Percentiles rank a stretch among this genome's conserved stretches.
Evolutionary conservation across 352 stramenopile species (phyloP).

Genomic region (Aphanomyces stellatus): DNA sequence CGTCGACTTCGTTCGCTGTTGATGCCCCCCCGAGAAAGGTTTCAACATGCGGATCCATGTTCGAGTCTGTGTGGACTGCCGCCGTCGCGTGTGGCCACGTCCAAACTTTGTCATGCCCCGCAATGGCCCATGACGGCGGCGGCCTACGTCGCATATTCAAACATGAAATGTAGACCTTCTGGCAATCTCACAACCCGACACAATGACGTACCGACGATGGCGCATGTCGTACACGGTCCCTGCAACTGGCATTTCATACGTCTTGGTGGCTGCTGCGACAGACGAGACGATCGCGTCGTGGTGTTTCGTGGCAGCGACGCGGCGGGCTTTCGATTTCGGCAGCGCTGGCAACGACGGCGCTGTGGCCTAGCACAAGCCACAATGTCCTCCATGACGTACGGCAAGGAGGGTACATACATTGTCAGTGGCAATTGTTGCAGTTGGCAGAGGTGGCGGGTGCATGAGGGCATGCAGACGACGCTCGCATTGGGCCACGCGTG

Average conservation of each 20-base stretch:
- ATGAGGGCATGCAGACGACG: not conserved
- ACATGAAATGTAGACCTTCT: not conserved
- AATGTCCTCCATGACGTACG: no score
- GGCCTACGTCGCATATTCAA: not conserved
- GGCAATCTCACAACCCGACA: no score
- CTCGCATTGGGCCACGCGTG: not conserved
- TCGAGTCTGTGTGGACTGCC: no score
- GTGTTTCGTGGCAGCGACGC: no score
- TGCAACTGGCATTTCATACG: not conserved
- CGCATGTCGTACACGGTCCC: constrained; percentile 3
- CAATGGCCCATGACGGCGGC: not conserved
- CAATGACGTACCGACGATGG: not conserved
- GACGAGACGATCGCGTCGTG: no score
- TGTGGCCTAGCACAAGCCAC: no score
- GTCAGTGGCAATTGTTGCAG: no score
- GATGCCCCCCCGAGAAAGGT: no score
- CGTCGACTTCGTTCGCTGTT: not conserved
- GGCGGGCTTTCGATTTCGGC: no score
- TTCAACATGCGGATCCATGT: no score
- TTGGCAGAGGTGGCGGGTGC: not conserved
- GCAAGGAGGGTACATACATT: no score
- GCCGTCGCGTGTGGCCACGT: not conserved
- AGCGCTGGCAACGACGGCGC: no score
- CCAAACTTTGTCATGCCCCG: not conserved
- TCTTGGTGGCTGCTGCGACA: not conserved